Conservation (phyloP, 352 stramenopile genomes). For the Hyphochytrium catenoides region DNA sequence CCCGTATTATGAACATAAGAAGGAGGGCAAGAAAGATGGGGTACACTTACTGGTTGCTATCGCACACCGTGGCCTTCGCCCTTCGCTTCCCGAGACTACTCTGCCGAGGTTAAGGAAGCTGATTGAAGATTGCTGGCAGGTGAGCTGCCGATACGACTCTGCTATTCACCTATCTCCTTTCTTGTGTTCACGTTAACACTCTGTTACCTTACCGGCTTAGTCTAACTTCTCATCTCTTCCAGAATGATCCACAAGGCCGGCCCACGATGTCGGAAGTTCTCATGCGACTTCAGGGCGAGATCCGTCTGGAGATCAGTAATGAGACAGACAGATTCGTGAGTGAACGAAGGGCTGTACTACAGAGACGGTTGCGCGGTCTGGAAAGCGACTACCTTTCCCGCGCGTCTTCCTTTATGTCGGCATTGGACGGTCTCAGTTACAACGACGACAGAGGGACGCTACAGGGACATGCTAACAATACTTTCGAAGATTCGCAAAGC, state of each 20-base stretch:
- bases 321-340: slow-evolving; percentile 14
- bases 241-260: slow-evolving; percentile 19
- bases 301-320: slow-evolving; percentile 46
- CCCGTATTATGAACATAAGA: slow-evolving; percentile 42
- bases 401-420: too few relatives aligned
- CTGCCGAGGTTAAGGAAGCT: slow-evolving; percentile 10
- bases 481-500: too few relatives aligned
- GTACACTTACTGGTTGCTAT: slow-evolving; percentile 56
- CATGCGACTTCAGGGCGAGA: slow-evolving; percentile 31
- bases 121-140: background rate
- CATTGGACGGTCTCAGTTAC: too few relatives aligned
- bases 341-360: slow-evolving; percentile 11
- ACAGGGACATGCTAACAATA: too few relatives aligned
- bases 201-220: slow-evolving; percentile 12
- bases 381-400: too few relatives aligned
- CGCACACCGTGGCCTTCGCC: slow-evolving; percentile 32
- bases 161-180: background rate
- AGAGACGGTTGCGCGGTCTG: too few relatives aligned
- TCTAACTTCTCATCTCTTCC: slow-evolving; percentile 45
- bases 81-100: slow-evolving; percentile 31
- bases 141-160: background rate
- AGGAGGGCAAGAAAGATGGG: slow-evolving; percentile 41
- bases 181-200: background rate
- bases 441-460: too few relatives aligned
- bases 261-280: slow-evolving; percentile 52